Conservation (phyloP, 176 grass and related monocot genomes). For the Phragmites australis region DNA sequence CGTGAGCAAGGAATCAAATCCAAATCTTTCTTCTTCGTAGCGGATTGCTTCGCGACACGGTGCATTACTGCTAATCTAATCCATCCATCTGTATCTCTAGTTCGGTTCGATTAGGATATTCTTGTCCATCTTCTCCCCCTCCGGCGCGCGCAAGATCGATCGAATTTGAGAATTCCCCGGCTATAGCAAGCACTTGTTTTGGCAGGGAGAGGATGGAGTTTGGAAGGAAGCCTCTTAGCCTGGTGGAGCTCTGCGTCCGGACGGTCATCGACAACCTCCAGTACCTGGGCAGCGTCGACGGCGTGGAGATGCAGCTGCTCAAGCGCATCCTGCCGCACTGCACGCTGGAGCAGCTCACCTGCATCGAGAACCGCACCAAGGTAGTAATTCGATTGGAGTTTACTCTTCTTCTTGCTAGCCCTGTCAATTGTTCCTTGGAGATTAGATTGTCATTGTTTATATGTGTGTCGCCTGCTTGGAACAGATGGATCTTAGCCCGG, state of each 20-base stretch:
- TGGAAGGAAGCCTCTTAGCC: conserved; percentile 36
- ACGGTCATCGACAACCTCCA: conserved; percentile 46
- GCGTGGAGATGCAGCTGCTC: conserved; percentile 44
- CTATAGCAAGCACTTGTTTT: background rate
- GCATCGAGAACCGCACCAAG: conserved; percentile 28
- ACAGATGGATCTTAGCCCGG: conserved; percentile 46
- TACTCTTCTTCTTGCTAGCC: background rate
- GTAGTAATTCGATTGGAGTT: background rate
- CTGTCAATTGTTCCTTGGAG: background rate
- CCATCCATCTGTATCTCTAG: background rate
- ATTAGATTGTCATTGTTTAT: background rate
- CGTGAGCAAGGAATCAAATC: background rate
- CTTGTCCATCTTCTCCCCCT: background rate
- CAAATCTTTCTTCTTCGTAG: background rate
- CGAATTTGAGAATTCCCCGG: background rate
- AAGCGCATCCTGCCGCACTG: conserved; percentile 57
- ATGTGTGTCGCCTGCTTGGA: background rate
- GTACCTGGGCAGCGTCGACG: conserved; percentile 24
- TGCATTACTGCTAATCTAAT: too few relatives aligned
- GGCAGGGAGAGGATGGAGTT: conserved; percentile 26
- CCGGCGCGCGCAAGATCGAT: background rate
- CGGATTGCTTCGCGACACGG: background rate
- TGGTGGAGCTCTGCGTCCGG: conserved; percentile 52
- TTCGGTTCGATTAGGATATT: background rate
- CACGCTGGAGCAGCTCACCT: conserved; percentile 35